Evolutionary conservation across 345 rosid genomes (phyloP), one percentile per base, ranked within the genome.

Genomic region (Eucalyptus curtisii): DNA sequence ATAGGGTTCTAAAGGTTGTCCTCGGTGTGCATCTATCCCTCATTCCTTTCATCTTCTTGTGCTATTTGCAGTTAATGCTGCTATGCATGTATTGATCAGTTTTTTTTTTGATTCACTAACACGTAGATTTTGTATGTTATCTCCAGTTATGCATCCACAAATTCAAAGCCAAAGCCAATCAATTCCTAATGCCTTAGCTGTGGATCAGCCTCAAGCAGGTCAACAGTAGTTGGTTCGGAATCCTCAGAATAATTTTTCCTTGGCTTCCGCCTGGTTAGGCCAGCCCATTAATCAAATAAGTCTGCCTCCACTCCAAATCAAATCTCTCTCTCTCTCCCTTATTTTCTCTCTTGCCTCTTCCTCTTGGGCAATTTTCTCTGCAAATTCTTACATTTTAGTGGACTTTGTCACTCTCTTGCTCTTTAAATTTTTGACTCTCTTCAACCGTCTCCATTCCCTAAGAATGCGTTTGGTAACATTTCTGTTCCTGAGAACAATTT

Each of bases 171-270:
- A 93, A 90, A 95, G 94, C 79, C 96, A 92, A 68, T 89, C 93
- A 50, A 93, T 94, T 92, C 91, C 95, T 42, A 92, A 93, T 81
- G 86, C 94, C 24, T 68, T 94, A 88, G 89, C 93, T 80, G 90
- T 90, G 90, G 95, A 94, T 92, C 99, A 94, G 89, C 55, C 98
- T 88, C 99, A 94, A 94, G 88, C 91, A 84, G 92, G 93, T 37
- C 98, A 93, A 91, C 96, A 93, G 86, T 84, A 95, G 88, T 61
- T 95, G 86, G 48, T 96, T 40, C 95, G 95, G 91, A 94, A 93
- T 88, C 92, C 96, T 88, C 96, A 93, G 93, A 94, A 88, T 92
- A 94, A 90, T 91, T 91, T 85, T 95, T 64, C 85, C 93, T 44
- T 87, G 66, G 92, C 93, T 90, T 95, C 98, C 86, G 89, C 94